Evolutionary conservation across 1,139 yeast species (phyloP), one percentile per base, ranked within the genome.

Genomic region (Scheffersomyces segobiensis): DNA sequence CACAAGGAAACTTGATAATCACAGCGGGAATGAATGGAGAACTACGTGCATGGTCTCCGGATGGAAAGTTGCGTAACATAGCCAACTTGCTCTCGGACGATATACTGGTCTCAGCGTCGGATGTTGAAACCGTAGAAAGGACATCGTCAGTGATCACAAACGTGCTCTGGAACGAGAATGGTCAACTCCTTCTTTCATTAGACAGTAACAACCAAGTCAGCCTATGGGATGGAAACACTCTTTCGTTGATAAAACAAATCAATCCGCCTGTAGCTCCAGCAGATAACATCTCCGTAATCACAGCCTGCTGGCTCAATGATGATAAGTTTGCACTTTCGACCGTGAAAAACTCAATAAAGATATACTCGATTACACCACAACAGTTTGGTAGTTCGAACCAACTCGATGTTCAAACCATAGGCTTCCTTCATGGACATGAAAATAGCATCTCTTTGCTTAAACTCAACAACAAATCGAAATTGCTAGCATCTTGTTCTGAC

Each of bases 401-500:
- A 26, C 56, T 60, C 14, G 67, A 65, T 21, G 63, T 76, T 12
- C 73, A 71, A 50, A 86, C 91, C 0, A 71, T 87, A 1, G 91
- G 95, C 3, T 78, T 81, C 52, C 79, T 92, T 54, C 70, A 82
- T 22, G 97, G 97, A 1, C 97, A 92, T 67, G 78, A 82, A 14
- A 84, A 85, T 55, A 78, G 86, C 0, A 82, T 91, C 17, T 81
- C 90, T n/a, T 75, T 76, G 3, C 76, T 90, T 18, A 73, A 75
- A 50, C 91, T 88, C 69, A 86, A 88, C 64, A 63, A 71, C 1
- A 69, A 71, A 2, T 75, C 83, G 5, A 85, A 84, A 62, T 71
- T 88, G 50, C 77, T 93, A 52, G 87, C 92, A 1, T 86, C 93
- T 1, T 87, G 91, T 17, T 87, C 96, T 1, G 97, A 91, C 68